These are phyloP conservation scores for Yamadazyma triangularis DNA, from an alignment of 1,139 yeast genomes.

Conservation along the genomic window DNA sequence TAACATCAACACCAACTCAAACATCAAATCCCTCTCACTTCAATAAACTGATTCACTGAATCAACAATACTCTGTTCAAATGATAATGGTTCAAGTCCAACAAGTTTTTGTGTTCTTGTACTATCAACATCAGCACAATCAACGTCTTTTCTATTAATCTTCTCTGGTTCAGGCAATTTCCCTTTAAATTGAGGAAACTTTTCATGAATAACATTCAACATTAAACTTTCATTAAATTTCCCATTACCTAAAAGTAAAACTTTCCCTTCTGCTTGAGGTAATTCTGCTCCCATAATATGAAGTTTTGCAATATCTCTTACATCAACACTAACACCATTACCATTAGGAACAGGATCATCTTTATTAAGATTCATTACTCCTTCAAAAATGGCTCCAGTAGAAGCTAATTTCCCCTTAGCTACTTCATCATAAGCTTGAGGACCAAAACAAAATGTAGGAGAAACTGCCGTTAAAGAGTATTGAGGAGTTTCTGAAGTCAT, in stretches of 20 bases:
- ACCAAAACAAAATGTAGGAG: constrained; percentile 45
- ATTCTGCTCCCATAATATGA: constrained; percentile 30
- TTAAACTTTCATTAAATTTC: constrained; percentile 15
- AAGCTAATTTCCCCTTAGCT: constrained; percentile 19
- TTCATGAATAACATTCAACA: constrained; percentile 21
- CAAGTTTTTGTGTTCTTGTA: constrained; percentile 22
- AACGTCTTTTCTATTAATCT: constrained; percentile 6
- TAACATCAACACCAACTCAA: too few species aligned
- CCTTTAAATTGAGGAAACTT: constrained; percentile 12
- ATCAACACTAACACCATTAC: constrained; percentile 25
- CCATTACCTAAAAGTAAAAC: constrained; percentile 12
- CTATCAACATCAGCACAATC: constrained; percentile 10
- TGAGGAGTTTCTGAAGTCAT: constrained; percentile 19
- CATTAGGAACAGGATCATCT: constrained; percentile 11
- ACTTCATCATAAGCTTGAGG: constrained; percentile 34
- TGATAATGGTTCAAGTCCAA: constrained; percentile 32
- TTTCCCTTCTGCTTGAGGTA: constrained; percentile 12
- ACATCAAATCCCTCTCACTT: too few species aligned
- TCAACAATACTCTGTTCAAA: constrained; percentile 36
- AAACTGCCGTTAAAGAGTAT: constrained; percentile 39
- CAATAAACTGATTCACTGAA: constrained; percentile 18
- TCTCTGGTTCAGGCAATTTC: constrained; percentile 24
- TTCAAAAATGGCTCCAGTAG: constrained; percentile 14
- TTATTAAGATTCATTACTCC: constrained; percentile 14
- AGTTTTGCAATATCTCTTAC: constrained; percentile 39